These are phyloP conservation scores for Cryptosporidium tyzzeri DNA, from an alignment of 169 alveolate genomes.

Conservation along the genomic window DNA sequence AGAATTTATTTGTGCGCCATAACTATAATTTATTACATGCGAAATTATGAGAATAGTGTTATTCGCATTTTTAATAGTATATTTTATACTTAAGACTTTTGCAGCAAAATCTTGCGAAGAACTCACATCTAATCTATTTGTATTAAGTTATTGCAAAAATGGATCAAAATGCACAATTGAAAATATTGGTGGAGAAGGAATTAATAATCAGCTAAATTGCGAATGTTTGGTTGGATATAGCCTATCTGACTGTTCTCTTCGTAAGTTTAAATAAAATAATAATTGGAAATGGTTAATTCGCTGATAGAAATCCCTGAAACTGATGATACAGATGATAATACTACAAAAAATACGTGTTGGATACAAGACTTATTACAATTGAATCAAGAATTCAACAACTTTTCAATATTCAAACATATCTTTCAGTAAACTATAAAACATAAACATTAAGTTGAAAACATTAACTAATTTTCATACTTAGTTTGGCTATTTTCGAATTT, in stretches of 20 bases:
- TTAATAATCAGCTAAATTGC: conserved; percentile 36
- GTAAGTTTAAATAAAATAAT: conserved; percentile 22
- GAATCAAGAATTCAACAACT: conserved; percentile 38
- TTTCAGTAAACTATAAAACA: neutral
- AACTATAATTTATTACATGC: neutral
- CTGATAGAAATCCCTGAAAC: conserved; percentile 54
- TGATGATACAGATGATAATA: conserved; percentile 24
- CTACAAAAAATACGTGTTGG: conserved; percentile 72
- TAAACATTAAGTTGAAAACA: neutral
- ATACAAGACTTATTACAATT: conserved; percentile 57
- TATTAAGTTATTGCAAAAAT: conserved; percentile 37
- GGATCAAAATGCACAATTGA: conserved; percentile 52
- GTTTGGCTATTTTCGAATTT: conserved; percentile 13
- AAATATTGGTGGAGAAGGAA: conserved; percentile 32
- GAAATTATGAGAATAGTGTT: neutral
- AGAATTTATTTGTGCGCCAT: neutral
- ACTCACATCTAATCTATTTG: conserved; percentile 15
- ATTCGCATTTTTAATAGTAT: neutral
- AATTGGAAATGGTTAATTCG: neutral
- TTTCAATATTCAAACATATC: conserved; percentile 48
- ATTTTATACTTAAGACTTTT: neutral
- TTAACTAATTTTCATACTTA: neutral
- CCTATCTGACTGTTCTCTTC: conserved; percentile 67
- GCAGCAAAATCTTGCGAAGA: conserved; percentile 18
- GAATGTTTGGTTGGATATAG: conserved; percentile 59